phyloP scores from a whole-genome alignment of 2,329 filamentous ascomycete genomes.

The Myriosclerotinia curreyana region DNA sequence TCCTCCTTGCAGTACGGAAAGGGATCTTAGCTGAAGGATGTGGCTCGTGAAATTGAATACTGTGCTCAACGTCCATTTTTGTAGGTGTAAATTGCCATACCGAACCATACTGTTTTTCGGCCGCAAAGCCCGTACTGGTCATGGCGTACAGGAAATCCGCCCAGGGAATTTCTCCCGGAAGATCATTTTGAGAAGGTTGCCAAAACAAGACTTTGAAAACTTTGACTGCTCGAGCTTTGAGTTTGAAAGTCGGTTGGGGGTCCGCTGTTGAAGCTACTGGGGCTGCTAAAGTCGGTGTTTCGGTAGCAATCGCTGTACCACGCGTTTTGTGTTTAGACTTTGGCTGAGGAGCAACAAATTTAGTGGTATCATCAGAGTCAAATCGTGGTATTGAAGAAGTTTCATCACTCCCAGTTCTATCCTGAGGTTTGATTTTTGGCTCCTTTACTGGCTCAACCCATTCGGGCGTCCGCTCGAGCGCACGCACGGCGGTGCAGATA shows the following conservation, averaged over 20 bases:
- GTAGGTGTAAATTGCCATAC: slow-evolving; percentile 56
- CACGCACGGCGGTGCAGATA: not conserved
- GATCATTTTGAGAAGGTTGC: slow-evolving; percentile 38
- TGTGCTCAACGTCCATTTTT: slow-evolving; percentile 42
- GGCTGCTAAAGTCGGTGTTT: not conserved
- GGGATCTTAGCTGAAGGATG: slow-evolving; percentile 54
- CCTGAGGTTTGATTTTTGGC: not conserved
- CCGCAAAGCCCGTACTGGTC: slow-evolving; percentile 48
- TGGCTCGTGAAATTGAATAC: slow-evolving; percentile 45
- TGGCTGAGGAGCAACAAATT: not conserved
- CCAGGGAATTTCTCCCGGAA: slow-evolving; percentile 52
- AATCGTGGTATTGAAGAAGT: not conserved
- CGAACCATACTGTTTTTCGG: slow-evolving; percentile 58
- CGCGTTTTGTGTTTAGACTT: slow-evolving; percentile 34
- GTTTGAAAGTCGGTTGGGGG: slow-evolving; percentile 36
- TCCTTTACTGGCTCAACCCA: not conserved
- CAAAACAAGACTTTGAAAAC: slow-evolving; percentile 47
- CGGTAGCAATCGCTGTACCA: slow-evolving; percentile 22
- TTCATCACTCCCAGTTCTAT: not conserved
- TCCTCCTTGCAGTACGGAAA: slow-evolving; percentile 45
- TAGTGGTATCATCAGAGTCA: not conserved
- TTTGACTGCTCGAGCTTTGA: slow-evolving; percentile 43
- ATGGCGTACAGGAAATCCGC: slow-evolving; percentile 53
- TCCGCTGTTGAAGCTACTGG: slow-evolving; percentile 18
- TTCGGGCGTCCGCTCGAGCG: not conserved